These are phyloP conservation scores for Sugiyamaella novakii DNA, from an alignment of 1,139 yeast species.

Conservation along the genomic window DNA sequence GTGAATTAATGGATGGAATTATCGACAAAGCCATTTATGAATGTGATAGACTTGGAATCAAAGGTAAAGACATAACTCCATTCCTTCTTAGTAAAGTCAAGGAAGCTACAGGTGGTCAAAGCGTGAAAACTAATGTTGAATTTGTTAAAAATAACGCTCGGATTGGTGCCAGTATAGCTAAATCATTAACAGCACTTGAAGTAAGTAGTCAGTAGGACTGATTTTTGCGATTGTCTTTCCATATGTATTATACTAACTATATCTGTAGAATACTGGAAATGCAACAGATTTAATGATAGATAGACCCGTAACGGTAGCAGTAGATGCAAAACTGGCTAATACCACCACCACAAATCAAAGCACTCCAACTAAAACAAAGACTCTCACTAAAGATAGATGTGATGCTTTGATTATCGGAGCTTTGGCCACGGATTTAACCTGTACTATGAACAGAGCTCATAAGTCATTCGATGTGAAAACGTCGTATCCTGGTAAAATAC, in stretches of 20 bases:
- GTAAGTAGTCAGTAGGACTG: conserved; percentile 28
- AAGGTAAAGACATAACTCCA: conserved; percentile 81
- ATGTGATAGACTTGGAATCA: conserved; percentile 56
- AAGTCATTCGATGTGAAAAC: conserved; percentile 44
- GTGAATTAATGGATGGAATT: conserved; percentile 54
- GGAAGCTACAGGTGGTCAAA: conserved; percentile 63
- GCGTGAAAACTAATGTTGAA: conserved; percentile 69
- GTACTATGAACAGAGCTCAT: conserved; percentile 32
- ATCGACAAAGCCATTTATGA: conserved; percentile 61
- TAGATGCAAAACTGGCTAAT: too few species aligned
- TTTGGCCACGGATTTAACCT: conserved; percentile 72
- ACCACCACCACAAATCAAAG: too few species aligned
- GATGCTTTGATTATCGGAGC: conserved; percentile 63
- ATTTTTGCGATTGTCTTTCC: neutral
- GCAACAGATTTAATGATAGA: neutral
- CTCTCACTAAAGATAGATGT: conserved; percentile 6
- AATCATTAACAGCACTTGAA: conserved; percentile 50
- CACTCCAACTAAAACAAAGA: too few species aligned
- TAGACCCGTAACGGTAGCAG: too few species aligned
- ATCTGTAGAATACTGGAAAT: neutral
- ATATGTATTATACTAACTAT: neutral
- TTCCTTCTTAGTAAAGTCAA: conserved; percentile 69
- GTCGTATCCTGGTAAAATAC: conserved; percentile 69
- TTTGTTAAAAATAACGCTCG: conserved; percentile 78
- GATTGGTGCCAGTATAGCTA: conserved; percentile 69